Evolutionary conservation across 1,139 yeast genomes (phyloP).

Genomic region (Arxiozyma slooffiae): DNA sequence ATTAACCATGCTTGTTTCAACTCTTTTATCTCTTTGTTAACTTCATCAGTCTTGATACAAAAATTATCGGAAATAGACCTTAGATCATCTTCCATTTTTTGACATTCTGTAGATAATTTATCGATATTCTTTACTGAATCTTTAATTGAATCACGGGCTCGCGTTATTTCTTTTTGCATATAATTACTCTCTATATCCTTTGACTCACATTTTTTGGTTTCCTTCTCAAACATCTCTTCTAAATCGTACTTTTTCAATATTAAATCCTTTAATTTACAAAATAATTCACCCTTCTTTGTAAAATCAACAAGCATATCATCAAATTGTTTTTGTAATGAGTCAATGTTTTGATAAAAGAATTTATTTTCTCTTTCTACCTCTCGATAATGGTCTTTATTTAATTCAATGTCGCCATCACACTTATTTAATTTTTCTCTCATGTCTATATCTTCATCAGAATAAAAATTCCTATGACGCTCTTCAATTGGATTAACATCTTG

Average conservation of each 20-base stretch:
- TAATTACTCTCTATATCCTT: slow-evolving; percentile 50
- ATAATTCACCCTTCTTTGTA: slow-evolving; percentile 23
- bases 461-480: slow-evolving; percentile 20
- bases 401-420: slow-evolving; percentile 12
- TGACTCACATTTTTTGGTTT: slow-evolving; percentile 33
- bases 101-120: slow-evolving; percentile 30
- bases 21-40: slow-evolving; percentile 25
- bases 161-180: slow-evolving; percentile 54
- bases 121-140: slow-evolving; percentile 42
- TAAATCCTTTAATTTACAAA: slow-evolving; percentile 18
- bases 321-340: slow-evolving; percentile 33
- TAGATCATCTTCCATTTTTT: slow-evolving; percentile 20
- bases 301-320: slow-evolving; percentile 20
- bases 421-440: slow-evolving; percentile 17
- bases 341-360: slow-evolving; percentile 32
- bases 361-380: slow-evolving; percentile 25
- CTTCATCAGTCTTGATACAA: slow-evolving; percentile 23
- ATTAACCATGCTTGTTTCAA: slow-evolving; percentile 28
- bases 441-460: slow-evolving; percentile 15
- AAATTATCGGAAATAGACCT: slow-evolving; percentile 9
- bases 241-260: slow-evolving; percentile 34
- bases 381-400: slow-evolving; percentile 36
- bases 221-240: slow-evolving; percentile 35
- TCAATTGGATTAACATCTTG: slow-evolving; percentile 16
- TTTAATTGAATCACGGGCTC: slow-evolving; percentile 46